Evolutionary conservation across 129 eudicot genomes (phyloP).

Genomic region (Flaveria bidentis): DNA sequence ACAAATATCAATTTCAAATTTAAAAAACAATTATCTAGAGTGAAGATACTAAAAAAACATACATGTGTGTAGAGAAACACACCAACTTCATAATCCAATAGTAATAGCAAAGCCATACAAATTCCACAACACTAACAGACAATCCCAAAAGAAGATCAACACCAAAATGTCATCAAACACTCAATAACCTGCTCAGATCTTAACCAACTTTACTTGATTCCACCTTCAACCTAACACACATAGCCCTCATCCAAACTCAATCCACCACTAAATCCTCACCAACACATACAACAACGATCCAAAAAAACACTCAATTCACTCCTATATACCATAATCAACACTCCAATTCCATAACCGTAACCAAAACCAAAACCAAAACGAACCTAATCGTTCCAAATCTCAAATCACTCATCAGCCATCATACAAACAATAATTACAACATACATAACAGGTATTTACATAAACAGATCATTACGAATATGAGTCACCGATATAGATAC

Average conservation of each 20-base stretch:
- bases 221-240: neutral
- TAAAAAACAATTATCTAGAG: neutral
- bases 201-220: conserved; percentile 16
- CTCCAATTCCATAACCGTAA: neutral
- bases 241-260: neutral
- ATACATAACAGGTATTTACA: neutral
- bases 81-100: neutral
- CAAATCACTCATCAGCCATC: neutral
- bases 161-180: neutral
- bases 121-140: neutral
- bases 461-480: neutral
- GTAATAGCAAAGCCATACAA: neutral
- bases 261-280: neutral
- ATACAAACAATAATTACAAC: neutral
- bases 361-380: neutral
- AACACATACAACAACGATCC: neutral
- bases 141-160: neutral
- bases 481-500: too few relatives aligned
- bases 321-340: conserved; percentile 6
- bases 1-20: neutral
- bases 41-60: neutral
- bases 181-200: neutral
- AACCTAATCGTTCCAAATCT: neutral
- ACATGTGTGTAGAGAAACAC: neutral
- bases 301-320: neutral